Conservation (phyloP, 352 stramenopile genomes). For the Globisporangium abappressorium region DNA sequence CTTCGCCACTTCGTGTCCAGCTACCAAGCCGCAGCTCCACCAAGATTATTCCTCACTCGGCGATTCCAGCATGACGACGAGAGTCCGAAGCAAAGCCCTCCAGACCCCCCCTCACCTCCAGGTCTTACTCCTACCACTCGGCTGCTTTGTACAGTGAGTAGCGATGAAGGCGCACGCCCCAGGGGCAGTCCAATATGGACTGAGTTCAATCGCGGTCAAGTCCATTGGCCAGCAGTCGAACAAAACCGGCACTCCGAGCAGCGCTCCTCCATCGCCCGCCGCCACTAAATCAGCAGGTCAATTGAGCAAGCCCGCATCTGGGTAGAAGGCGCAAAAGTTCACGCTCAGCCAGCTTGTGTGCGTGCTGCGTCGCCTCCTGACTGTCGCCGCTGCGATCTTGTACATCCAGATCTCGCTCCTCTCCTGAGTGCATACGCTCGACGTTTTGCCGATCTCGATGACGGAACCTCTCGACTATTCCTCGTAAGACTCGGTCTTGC, state of each 20-base stretch:
- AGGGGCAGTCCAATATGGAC: no score
- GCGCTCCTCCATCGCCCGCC: not conserved
- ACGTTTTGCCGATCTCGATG: not conserved
- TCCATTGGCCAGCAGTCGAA: not conserved
- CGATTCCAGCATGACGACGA: no score
- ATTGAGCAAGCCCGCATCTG: not conserved
- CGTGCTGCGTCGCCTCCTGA: not conserved
- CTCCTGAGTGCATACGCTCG: not conserved
- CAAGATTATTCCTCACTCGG: no score
- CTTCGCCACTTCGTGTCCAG: no score
- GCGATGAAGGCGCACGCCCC: no score
- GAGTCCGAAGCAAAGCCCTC: no score
- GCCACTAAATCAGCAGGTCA: not conserved
- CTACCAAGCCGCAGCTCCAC: no score
- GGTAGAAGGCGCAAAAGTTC: not conserved
- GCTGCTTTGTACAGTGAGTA: no score
- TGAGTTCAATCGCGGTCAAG: not conserved
- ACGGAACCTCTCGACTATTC: not conserved
- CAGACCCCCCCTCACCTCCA: no score
- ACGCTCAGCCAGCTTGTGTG: not conserved
- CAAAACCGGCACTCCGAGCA: not conserved
- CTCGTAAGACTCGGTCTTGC: not conserved
- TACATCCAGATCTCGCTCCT: constrained; percentile 7
- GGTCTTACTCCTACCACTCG: no score
- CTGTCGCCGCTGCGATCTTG: not conserved